A percentile compares a stretch with the other conserved stretches of the same genome.
phyloP scores from a whole-genome alignment of 352 stramenopile genomes.

The Phytopythium litorale region DNA sequence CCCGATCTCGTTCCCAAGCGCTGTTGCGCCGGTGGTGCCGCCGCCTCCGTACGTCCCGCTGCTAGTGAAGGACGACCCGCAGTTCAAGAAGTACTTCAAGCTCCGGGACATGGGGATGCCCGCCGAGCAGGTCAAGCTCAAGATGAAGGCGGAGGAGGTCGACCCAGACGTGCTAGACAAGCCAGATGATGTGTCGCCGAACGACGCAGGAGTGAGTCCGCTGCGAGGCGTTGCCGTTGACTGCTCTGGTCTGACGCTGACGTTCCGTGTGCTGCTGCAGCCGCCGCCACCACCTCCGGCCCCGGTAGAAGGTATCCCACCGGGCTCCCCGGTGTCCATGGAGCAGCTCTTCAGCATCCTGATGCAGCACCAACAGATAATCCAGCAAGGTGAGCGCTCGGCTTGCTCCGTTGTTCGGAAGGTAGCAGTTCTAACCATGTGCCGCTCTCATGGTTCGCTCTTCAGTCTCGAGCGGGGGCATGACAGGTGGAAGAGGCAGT shows the following conservation, averaged over 20 bases:
- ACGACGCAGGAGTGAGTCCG: slow-evolving; percentile 65
- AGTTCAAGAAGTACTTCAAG: slow-evolving; percentile 84
- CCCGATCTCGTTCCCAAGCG: slow-evolving; percentile 5
- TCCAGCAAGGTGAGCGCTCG: slow-evolving; percentile 59
- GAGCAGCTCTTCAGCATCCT: slow-evolving; percentile 84
- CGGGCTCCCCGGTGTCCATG: slow-evolving; percentile 66
- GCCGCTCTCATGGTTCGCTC: slow-evolving; percentile 1
- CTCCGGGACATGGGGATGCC: slow-evolving; percentile 80
- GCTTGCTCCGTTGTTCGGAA: background rate
- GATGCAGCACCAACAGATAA: slow-evolving; percentile 88
- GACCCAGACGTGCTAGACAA: slow-evolving; percentile 61
- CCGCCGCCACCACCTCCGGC: slow-evolving; percentile 23
- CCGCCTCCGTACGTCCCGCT: slow-evolving; percentile 56
- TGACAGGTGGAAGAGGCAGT: slow-evolving; percentile 18
- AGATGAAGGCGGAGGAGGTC: slow-evolving; percentile 70
- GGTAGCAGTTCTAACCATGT: background rate
- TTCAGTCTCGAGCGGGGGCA: slow-evolving; percentile 39
- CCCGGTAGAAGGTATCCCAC: slow-evolving; percentile 9
- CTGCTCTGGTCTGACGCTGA: too few species aligned
- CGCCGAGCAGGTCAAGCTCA: slow-evolving; percentile 76
- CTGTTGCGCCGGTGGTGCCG: background rate
- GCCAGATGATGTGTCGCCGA: slow-evolving; percentile 73
- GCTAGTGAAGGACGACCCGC: slow-evolving; percentile 69
- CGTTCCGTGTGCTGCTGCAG: slow-evolving; percentile 31
- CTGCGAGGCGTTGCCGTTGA: background rate